phyloP scores from a whole-genome alignment of 352 stramenopile genomes.

The Phytophthora uliginosa region DNA sequence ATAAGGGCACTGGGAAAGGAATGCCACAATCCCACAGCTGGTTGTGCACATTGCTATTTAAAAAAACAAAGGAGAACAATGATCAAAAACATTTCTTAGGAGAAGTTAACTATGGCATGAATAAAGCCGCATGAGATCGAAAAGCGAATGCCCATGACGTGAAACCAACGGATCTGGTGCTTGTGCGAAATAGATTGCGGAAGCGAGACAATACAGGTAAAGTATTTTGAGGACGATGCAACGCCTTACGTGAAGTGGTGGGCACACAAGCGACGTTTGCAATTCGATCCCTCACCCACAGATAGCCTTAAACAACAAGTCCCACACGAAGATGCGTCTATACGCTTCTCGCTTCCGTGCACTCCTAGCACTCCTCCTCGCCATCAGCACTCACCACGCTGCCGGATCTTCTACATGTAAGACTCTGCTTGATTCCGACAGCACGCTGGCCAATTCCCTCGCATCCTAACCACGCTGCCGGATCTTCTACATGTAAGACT shows the following conservation, averaged over 20 bases:
- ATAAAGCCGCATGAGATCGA: neutral
- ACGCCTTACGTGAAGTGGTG: too few relatives aligned
- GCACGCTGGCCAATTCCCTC: slow-evolving; percentile 4
- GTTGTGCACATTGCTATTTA: neutral
- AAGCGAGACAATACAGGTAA: neutral
- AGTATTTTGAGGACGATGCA: neutral
- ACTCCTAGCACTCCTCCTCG: slow-evolving; percentile 2
- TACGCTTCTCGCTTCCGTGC: slow-evolving; percentile 8
- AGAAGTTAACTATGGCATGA: neutral
- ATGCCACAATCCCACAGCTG: neutral
- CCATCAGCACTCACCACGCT: neutral
- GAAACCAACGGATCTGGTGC: neutral
- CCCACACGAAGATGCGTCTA: neutral
- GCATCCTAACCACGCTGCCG: too few relatives aligned
- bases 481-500: slow-evolving; percentile 20
- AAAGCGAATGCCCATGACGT: neutral
- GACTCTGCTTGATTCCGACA: slow-evolving; percentile 15
- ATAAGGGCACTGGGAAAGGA: neutral
- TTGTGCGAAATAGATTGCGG: neutral
- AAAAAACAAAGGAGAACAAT: neutral
- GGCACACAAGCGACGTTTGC: neutral
- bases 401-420: slow-evolving; percentile 15
- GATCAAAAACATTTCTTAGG: neutral
- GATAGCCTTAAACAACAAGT: neutral
- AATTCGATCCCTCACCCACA: neutral